Conservation (phyloP, 768 basidiomycete genomes). For the Neoboletus magnificus region DNA sequence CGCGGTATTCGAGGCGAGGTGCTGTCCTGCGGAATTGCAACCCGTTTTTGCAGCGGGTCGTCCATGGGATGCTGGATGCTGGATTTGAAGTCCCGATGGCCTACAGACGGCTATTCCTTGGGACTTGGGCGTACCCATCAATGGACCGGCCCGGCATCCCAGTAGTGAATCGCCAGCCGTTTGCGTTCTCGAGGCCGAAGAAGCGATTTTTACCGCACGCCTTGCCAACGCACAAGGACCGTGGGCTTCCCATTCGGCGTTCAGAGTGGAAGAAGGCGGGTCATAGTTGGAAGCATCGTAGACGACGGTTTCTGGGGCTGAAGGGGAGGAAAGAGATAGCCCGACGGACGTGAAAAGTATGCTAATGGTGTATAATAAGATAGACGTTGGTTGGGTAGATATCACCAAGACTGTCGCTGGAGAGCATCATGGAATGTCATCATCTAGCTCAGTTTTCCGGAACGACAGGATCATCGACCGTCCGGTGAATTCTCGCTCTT, state of each 20-base stretch:
- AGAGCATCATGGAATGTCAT: slow-evolving; percentile 7
- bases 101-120: slow-evolving; percentile 39
- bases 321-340: background rate
- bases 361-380: slow-evolving; percentile 24
- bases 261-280: slow-evolving; percentile 23
- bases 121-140: slow-evolving; percentile 27
- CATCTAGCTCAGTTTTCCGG: slow-evolving; percentile 29
- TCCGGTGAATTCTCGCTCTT: slow-evolving; percentile 38
- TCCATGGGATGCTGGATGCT: slow-evolving; percentile 36
- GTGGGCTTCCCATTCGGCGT: slow-evolving; percentile 34
- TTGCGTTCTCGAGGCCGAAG: slow-evolving; percentile 23
- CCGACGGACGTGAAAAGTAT: slow-evolving; percentile 26
- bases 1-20: slow-evolving; percentile 29
- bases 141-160: slow-evolving; percentile 11
- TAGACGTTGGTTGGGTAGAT: slow-evolving; percentile 17
- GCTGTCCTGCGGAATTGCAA: slow-evolving; percentile 27
- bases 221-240: slow-evolving; percentile 30
- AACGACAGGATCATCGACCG: slow-evolving; percentile 43
- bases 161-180: slow-evolving; percentile 23
- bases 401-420: background rate
- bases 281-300: slow-evolving; percentile 17
- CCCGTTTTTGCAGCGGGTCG: slow-evolving; percentile 36
- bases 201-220: slow-evolving; percentile 23
- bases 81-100: slow-evolving; percentile 42
- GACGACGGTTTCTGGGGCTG: slow-evolving; percentile 7